Conservation (phyloP, 83 land plant species). For the Diphasiastrum complanatum region DNA sequence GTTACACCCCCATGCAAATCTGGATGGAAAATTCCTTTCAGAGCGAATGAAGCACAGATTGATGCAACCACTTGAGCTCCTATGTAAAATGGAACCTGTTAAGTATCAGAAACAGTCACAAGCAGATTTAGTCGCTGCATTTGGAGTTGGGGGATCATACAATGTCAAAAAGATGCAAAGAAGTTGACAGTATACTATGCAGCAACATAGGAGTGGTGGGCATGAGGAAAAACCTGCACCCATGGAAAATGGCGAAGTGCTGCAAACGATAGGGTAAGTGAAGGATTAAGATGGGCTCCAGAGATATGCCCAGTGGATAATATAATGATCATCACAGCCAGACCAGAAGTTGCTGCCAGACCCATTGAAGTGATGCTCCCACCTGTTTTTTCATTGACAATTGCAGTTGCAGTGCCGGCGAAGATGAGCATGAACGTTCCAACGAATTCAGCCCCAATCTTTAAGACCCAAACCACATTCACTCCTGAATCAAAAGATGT, state of each 20-base stretch:
- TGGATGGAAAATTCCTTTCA: slow-evolving; percentile 11
- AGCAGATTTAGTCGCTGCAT: too few species aligned
- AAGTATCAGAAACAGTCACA: not conserved
- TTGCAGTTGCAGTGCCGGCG: slow-evolving; percentile 12
- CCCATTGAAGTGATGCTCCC: slow-evolving; percentile 8
- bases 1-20: slow-evolving; percentile 10
- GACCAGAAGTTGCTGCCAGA: slow-evolving; percentile 10
- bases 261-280: slow-evolving; percentile 10
- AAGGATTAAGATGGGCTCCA: slow-evolving; percentile 11
- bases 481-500: too few species aligned
- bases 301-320: slow-evolving; percentile 10
- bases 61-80: slow-evolving; percentile 5
- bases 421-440: slow-evolving; percentile 14
- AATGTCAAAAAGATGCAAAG: not conserved
- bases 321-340: slow-evolving; percentile 10
- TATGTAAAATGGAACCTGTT: slow-evolving; percentile 9
- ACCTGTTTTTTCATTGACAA: slow-evolving; percentile 3
- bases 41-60: slow-evolving; percentile 7
- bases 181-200: not conserved
- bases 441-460: too few species aligned
- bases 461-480: too few species aligned
- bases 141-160: not conserved
- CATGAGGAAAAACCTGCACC: slow-evolving; percentile 3
- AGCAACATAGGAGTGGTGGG: not conserved
- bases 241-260: slow-evolving; percentile 13